Base-by-base conservation (phyloP, 306 rosid genomes). In the Acacia acuminata region DNA sequence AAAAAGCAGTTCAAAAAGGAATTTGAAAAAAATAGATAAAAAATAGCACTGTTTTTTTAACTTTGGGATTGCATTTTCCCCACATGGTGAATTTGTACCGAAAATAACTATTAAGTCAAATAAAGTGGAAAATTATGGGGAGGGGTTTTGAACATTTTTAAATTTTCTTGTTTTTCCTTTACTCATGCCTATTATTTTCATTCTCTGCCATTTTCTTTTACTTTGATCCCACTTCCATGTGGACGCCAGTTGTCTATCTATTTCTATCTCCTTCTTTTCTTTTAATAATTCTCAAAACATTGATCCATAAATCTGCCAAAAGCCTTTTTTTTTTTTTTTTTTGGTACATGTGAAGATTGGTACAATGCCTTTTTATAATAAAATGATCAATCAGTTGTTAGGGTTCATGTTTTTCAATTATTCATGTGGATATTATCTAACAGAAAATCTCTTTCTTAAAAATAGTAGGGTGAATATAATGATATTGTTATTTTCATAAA, bases 201-300 rank as follows among this genome's bases (percentile, higher is more conserved):
- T 42, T 70, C 56, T 78, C 78, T 68, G 61, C 38, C 45, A 34
- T 17, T 78, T 61, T 61, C 8, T 42, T 69, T 42, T 9, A 40
- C 51, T 81, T 79, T 51, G 58, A 78, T 82, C 67, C 7, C 65
- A 42, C 71, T 79, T 38, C 47, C 87, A 86, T 81, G 89, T 86
- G 89, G 79, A 73, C 81, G 85, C 83, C 89, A 86, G 89, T 77
- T 86, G 89, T 83, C 80, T 51, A 0, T 51, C 2, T 22, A 22
- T 5, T 43, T 8, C 13, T 38, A 36, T 20, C 15, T 70, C 7
- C n/a, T 2, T 70, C 17, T 67, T 66, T 34, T 19, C 8, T 30
- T 7, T 64, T 30, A 64, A 64, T 64, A 64, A 64, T 64, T 27
- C 42, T 63, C 40, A 13, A 27, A 27, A 63, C 67, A 24, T 61